Evolutionary conservation across 2,329 filamentous ascomycete genomes (phyloP), one percentile per base, ranked within the genome.

Genomic region (Fusarium fujikuroi): DNA sequence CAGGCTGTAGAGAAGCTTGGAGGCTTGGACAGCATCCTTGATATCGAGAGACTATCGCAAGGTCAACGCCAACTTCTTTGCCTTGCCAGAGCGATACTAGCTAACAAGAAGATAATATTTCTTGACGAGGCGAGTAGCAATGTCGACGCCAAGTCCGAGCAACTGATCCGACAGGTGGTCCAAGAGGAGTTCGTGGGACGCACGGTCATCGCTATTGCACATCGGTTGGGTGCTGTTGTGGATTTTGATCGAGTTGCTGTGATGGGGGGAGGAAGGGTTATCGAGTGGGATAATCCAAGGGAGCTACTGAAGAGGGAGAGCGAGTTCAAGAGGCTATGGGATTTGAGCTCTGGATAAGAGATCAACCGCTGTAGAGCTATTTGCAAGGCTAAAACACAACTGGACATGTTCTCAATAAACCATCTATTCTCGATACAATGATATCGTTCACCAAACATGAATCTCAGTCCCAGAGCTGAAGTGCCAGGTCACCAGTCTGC

Each of bases 131-230:
- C 80, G 7, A 83, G 82, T 3, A 71, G 65, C 39, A 82, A 79
- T n/a, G 79, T 83, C 9, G 82, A 84, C 60, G 61, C 74, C 5
- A 79, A 80, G 28, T 81, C 80, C 0, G 81, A 83, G 54, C 74
- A 76, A 18, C 67, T 77, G 16, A 81, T 84, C 68, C 79, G 81
- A 58, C 72, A 76, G 4, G 72, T 83, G 16, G 75, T 84, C 14
- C 65, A 61, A 2, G 63, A 77, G 3, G 77, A 82, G 56, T 82
- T 83, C 32, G 60, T 70, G 5, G 71, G 77, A 1, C 87, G 88
- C 67, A 92, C 91, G 0, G 84, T 92, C 21, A 79, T 85, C 23
- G 79, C 81, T 4, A 78, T 85, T n/a, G 82, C 79, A 1, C 84
- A 85, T 68, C 77, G 80, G 1, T 57, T 74, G 1, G 63, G 44